Percentiles rank a stretch among this genome's conserved stretches.
phyloP scores from a whole-genome alignment of 257 asterid genomes.

The Agastache rugosa region DNA sequence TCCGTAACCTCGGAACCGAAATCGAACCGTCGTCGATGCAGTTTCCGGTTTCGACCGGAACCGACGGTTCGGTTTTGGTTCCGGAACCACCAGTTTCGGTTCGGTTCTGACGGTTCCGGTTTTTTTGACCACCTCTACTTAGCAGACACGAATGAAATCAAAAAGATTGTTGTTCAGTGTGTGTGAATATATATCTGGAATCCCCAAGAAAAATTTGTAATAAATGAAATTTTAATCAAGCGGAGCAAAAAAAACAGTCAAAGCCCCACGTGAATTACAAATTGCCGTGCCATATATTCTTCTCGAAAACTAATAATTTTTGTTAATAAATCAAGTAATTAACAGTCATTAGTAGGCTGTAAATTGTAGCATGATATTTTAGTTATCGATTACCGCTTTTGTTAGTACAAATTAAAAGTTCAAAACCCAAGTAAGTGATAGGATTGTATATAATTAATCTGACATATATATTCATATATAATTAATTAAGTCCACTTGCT shows the following conservation, averaged over 20 bases:
- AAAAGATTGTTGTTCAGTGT: background rate
- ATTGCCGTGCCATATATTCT: conserved; percentile 50
- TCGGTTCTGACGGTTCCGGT: too few relatives aligned
- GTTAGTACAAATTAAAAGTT: conserved; percentile 42
- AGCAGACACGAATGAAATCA: background rate
- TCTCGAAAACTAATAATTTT: background rate
- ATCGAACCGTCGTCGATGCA: too few relatives aligned
- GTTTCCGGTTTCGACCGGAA: too few relatives aligned
- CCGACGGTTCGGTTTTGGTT: too few relatives aligned
- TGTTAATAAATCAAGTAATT: conserved; percentile 32
- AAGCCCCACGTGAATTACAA: conserved; percentile 66
- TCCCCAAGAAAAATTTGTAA: conserved; percentile 11
- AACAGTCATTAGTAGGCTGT: conserved; percentile 33
- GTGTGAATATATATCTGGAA: background rate
- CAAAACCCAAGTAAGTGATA: conserved; percentile 54
- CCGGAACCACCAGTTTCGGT: too few relatives aligned
- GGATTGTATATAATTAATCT: conserved; percentile 35
- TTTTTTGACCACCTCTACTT: too few relatives aligned
- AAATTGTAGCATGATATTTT: conserved; percentile 13
- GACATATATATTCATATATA: background rate
- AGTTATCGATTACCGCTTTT: conserved; percentile 23
- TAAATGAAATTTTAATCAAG: conserved; percentile 34
- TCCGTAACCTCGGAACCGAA: too few relatives aligned
- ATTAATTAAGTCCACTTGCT: conserved; percentile 49
- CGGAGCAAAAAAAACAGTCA: conserved; percentile 53